A percentile compares a stretch with the other conserved stretches of the same genome.
phyloP scores from a whole-genome alignment of 1,284 basidiomycete species.

The Fomitopsis pinicola region DNA sequence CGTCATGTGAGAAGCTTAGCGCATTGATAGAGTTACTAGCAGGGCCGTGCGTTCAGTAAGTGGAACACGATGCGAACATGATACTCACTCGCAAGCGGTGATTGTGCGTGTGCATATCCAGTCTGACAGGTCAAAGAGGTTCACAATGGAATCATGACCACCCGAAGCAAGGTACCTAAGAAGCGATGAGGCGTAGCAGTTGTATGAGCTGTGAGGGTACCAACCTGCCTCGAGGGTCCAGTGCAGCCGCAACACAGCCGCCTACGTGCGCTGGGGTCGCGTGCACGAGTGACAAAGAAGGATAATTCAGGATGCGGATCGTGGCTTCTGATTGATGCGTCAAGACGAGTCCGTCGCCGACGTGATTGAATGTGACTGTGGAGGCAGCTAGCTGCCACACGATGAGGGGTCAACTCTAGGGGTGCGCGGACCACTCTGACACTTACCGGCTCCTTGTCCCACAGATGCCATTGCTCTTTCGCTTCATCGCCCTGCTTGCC shows the following conservation, averaged over 20 bases:
- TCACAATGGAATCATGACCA: constrained; percentile 75
- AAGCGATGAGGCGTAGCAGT: neutral
- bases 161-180: constrained; percentile 70
- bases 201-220: neutral
- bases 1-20: constrained; percentile 79
- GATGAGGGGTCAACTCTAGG: neutral
- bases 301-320: constrained; percentile 64
- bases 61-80: neutral
- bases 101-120: constrained; percentile 76
- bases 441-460: constrained; percentile 44
- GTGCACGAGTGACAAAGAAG: constrained; percentile 51
- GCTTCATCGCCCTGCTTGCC: constrained; percentile 49
- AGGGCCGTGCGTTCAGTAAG: neutral
- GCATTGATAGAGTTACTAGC: constrained; percentile 62
- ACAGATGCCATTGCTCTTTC: constrained; percentile 56
- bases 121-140: constrained; percentile 70
- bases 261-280: constrained; percentile 68
- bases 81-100: constrained; percentile 69
- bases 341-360: constrained; percentile 63
- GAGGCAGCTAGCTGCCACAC: constrained; percentile 41
- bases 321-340: constrained; percentile 58
- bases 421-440: neutral
- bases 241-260: constrained; percentile 66
- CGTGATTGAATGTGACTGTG: constrained; percentile 66
- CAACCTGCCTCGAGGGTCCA: constrained; percentile 70